Percentiles rank a stretch among this genome's conserved stretches.
Evolutionary conservation across 805 yeast species (phyloP).

Genomic region (Wickerhamomyces mucosus): DNA sequence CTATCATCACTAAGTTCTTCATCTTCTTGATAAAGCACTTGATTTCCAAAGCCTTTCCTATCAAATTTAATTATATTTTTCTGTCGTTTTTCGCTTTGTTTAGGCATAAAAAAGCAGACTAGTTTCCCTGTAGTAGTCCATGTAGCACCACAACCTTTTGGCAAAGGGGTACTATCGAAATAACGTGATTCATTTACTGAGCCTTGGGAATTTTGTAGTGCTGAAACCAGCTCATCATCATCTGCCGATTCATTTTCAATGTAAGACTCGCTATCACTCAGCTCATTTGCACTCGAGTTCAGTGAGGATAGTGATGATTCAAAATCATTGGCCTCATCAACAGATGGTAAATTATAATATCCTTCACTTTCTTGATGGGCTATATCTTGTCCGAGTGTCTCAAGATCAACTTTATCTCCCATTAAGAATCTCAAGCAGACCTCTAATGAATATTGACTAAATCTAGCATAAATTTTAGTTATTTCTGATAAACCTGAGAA

Average conservation of each 20-base stretch:
- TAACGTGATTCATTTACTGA: slow-evolving; percentile 5
- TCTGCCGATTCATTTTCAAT: slow-evolving; percentile 22
- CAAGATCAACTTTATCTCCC: slow-evolving; percentile 65
- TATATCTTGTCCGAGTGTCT: slow-evolving; percentile 24
- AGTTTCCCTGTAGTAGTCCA: slow-evolving; percentile 77
- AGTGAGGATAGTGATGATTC: slow-evolving; percentile 15
- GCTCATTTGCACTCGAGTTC: slow-evolving; percentile 14
- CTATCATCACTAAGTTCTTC: slow-evolving; percentile 41
- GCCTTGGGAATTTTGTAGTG: slow-evolving; percentile 2
- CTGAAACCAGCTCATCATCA: slow-evolving; percentile 19
- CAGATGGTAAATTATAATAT: slow-evolving; percentile 25
- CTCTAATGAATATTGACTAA: slow-evolving; percentile 66
- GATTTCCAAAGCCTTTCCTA: slow-evolving; percentile 42
- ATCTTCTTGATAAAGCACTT: slow-evolving; percentile 12
- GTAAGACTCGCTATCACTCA: slow-evolving; percentile 19
- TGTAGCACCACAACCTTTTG: slow-evolving; percentile 87
- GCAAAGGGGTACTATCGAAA: slow-evolving; percentile 80
- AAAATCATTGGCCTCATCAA: slow-evolving; percentile 25
- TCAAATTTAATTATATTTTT: slow-evolving; percentile 39
- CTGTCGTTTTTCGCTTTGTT: slow-evolving; percentile 26
- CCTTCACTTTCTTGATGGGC: slow-evolving; percentile 8
- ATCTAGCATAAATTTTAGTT: slow-evolving; percentile 42
- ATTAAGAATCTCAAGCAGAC: slow-evolving; percentile 64
- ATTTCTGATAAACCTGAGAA: slow-evolving; percentile 43
- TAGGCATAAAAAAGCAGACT: slow-evolving; percentile 72